Conservation (phyloP, 768 basidiomycete genomes). For the Lentinus tigrinus region DNA sequence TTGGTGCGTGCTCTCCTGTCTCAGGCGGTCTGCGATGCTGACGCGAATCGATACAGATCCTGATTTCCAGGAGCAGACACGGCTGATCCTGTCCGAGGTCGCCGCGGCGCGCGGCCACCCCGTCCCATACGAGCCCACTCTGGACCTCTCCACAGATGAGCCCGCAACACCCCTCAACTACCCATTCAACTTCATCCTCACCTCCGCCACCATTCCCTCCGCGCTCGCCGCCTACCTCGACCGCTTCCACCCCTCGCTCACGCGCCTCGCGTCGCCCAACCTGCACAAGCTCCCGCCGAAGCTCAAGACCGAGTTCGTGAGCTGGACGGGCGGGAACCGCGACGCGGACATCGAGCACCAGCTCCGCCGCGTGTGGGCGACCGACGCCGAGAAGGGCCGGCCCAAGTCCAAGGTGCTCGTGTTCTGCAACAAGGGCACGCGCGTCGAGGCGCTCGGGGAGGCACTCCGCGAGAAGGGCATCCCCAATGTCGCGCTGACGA, state of each 20-base stretch:
- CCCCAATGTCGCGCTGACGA: constrained; percentile 63
- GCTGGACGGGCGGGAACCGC: constrained; percentile 79
- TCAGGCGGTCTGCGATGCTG: not conserved
- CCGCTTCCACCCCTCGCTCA: constrained; percentile 56
- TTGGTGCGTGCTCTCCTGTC: constrained; percentile 52
- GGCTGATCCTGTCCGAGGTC: constrained; percentile 68
- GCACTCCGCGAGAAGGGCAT: constrained; percentile 63
- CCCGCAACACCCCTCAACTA: constrained; percentile 41
- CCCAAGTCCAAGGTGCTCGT: constrained; percentile 69
- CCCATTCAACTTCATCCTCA: constrained; percentile 80
- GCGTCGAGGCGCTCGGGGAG: constrained; percentile 59
- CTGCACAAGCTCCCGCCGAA: constrained; percentile 75
- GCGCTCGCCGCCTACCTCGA: constrained; percentile 67
- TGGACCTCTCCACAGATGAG: not conserved
- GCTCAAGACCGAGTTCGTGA: constrained; percentile 70
- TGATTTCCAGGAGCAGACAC: constrained; percentile 78
- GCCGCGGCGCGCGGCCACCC: constrained; percentile 55
- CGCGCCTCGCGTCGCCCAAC: constrained; percentile 77
- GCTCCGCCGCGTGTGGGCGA: constrained; percentile 72
- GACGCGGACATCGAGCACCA: constrained; percentile 77
- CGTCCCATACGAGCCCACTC: constrained; percentile 32
- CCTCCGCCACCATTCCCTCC: constrained; percentile 85
- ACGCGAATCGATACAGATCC: constrained; percentile 49
- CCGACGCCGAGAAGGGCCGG: constrained; percentile 38
- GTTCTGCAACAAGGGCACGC: constrained; percentile 77